A percentile compares a stretch with the other conserved stretches of the same genome.
Evolutionary conservation across 2,329 filamentous ascomycete species (phyloP).

Genomic region (Botrytis fabae): DNA sequence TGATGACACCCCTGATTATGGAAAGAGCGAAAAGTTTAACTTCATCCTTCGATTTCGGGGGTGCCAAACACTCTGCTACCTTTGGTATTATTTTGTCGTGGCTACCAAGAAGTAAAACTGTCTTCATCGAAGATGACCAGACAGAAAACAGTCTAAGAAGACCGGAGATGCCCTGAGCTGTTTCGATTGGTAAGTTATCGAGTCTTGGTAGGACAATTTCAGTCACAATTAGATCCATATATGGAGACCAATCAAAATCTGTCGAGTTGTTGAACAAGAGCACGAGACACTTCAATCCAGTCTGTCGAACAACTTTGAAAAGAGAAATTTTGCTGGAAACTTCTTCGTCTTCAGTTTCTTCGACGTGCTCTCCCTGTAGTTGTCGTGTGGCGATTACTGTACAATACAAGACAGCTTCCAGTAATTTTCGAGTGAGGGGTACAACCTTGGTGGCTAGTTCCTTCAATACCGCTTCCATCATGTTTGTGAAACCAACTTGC

Average conservation of each 20-base stretch:
- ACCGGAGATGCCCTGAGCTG: conserved; percentile 83
- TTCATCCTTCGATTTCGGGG: conserved; percentile 76
- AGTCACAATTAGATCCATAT: conserved; percentile 67
- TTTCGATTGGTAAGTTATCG: conserved; percentile 77
- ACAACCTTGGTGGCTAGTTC: conserved; percentile 75
- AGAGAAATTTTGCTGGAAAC: conserved; percentile 52
- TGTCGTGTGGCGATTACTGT: conserved; percentile 68
- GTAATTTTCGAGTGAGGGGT: conserved; percentile 66
- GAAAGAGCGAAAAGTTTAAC: conserved; percentile 81
- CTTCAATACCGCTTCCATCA: conserved; percentile 83
- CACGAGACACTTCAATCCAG: conserved; percentile 79
- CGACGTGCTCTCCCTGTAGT: conserved; percentile 45
- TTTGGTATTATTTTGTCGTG: conserved; percentile 64
- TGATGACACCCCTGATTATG: conserved; percentile 70
- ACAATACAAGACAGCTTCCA: conserved; percentile 81
- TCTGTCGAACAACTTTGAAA: conserved; percentile 64
- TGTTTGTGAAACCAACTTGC: conserved; percentile 88
- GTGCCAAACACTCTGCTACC: conserved; percentile 69
- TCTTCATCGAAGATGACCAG: conserved; percentile 70
- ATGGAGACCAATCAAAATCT: conserved; percentile 69
- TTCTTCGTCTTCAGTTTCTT: conserved; percentile 42
- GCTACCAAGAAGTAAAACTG: conserved; percentile 64
- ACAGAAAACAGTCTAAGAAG: conserved; percentile 77
- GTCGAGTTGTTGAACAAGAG: conserved; percentile 74
- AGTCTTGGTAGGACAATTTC: conserved; percentile 78